These are phyloP conservation scores for Chaetomium cochliodes DNA, from an alignment of 495 filamentous ascomycete species.

Conservation along the genomic window DNA sequence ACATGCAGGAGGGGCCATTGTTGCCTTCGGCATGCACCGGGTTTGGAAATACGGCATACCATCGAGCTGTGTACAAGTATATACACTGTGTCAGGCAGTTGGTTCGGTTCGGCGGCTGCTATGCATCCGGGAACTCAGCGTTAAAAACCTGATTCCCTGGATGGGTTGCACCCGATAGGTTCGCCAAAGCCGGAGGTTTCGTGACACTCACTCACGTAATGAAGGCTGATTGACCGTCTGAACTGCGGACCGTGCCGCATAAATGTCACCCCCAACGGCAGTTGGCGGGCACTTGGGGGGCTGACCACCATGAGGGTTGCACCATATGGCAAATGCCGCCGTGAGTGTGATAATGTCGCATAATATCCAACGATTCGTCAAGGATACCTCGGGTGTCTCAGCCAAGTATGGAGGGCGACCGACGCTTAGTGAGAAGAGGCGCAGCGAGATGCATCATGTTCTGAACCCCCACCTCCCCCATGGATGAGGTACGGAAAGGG, in stretches of 20 bases:
- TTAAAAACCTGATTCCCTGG: background rate
- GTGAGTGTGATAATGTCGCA: background rate
- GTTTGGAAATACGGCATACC: background rate
- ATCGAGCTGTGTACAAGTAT: background rate
- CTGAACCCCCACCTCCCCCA: background rate
- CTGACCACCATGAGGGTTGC: no score
- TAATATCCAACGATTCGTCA: background rate
- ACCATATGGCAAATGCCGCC: no score
- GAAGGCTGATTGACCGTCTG: background rate
- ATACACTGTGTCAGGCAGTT: background rate
- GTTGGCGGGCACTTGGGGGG: background rate
- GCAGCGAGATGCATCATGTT: background rate
- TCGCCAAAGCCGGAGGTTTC: background rate
- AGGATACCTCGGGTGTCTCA: background rate
- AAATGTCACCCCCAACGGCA: background rate
- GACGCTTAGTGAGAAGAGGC: background rate
- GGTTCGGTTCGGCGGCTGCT: background rate
- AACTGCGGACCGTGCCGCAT: background rate
- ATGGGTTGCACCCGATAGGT: background rate
- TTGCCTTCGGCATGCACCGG: background rate
- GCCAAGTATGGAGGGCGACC: background rate
- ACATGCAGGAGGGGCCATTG: background rate
- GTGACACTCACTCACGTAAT: background rate
- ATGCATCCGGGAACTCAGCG: background rate
- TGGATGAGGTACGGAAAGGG: background rate